A percentile compares a stretch with the other conserved stretches of the same genome.
phyloP scores from a whole-genome alignment of 129 eudicot species.

The Lactuca sativa region DNA sequence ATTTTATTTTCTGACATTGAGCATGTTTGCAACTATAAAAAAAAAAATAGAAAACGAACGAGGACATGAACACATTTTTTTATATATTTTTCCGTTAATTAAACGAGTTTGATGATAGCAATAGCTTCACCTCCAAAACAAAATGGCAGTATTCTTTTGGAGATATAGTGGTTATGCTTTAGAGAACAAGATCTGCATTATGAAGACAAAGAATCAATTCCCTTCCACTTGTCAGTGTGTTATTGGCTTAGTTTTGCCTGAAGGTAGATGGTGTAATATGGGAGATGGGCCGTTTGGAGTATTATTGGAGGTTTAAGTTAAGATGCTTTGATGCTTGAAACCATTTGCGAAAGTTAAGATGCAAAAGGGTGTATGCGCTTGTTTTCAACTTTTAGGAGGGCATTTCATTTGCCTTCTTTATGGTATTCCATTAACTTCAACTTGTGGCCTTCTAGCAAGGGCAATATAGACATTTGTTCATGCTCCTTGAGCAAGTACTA shows the following conservation, averaged over 20 bases:
- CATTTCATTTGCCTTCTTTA: conserved; percentile 23
- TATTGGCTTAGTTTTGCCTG: conserved; percentile 14
- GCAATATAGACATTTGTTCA: background rate
- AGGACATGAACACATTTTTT: background rate
- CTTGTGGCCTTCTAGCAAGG: background rate
- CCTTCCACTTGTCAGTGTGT: conserved; percentile 19
- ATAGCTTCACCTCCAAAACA: background rate
- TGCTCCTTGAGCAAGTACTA: background rate
- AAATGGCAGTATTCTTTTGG: background rate
- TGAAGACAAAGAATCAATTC: conserved; percentile 29
- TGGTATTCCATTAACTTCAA: conserved; percentile 32
- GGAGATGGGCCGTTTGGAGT: conserved; percentile 16
- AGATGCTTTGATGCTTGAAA: conserved; percentile 35
- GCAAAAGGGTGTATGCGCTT: conserved; percentile 28
- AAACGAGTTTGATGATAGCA: background rate
- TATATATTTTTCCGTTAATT: too few relatives aligned
- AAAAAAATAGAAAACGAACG: background rate
- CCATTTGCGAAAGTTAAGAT: conserved; percentile 40
- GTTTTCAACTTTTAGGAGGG: conserved; percentile 22
- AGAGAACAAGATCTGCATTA: conserved; percentile 21
- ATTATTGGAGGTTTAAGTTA: conserved; percentile 32
- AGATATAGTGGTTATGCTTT: conserved; percentile 13
- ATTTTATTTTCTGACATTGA: too few relatives aligned
- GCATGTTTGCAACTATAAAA: too few relatives aligned
- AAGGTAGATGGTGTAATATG: background rate